Evolutionary conservation across 352 stramenopile genomes (phyloP), one percentile per base, ranked within the genome.

Genomic region (Lagenidium sp.): DNA sequence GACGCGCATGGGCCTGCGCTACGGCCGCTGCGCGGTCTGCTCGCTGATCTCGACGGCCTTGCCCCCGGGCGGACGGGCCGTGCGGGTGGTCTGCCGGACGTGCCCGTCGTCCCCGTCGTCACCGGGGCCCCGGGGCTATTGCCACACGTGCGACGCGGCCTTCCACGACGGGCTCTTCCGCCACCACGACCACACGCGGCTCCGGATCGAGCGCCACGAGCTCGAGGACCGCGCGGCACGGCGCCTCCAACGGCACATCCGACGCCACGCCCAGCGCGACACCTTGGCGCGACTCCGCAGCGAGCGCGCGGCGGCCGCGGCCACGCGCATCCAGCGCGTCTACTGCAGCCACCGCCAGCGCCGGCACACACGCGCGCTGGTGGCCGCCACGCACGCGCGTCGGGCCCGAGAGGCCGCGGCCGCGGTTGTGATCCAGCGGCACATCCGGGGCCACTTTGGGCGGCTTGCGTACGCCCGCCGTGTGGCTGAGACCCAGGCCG

Each of bases 21-120:
- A 70, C 22, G 69, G 68, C 1, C 15, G 55, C 18, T 88, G 76
- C 32, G 35, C 30, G 1, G 50, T 78, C 16, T 88, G 76, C 31
- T 41, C 63, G 5, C 53, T 55, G 7, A n/a, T n/a, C n/a, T n/a
- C n/a, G n/a, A n/a, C n/a, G n/a, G n/a, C n/a, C n/a, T n/a, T n/a
- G n/a, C n/a, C n/a, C n/a, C n/a, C n/a, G n/a, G n/a, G n/a, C n/a
- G n/a, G n/a, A n/a, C 51, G 59, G 7, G 68, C 74, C 4, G 42
- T 68, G 0, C 60, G 64, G 3, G 39, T 44, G 20, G 60, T 68
- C 26, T 88, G 76, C 25, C 58, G 59, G 6, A 43, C 50, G 2
- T 85, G 75, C n/a, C n/a, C 29, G 15, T 48, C n/a, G n/a, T n/a
- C n/a, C n/a, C n/a, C n/a, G 28, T 15, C 15, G 28, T 15, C 28